Conservation (phyloP, 164 flowering plant species). For the Piper betle region DNA sequence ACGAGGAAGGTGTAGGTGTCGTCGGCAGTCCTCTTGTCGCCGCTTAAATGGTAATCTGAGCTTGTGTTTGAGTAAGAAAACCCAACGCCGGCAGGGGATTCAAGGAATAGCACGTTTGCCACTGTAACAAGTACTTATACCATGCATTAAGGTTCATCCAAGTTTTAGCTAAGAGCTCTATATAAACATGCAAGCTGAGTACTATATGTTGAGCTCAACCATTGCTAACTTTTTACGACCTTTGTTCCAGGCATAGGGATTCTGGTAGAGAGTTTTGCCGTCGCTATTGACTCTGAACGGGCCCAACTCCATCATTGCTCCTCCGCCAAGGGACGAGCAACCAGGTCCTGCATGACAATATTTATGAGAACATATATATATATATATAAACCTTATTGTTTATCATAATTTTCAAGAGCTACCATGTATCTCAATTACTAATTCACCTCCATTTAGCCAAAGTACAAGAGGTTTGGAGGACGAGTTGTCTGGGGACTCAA, state of each 20-base stretch:
- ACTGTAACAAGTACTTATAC: background rate
- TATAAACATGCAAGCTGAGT: background rate
- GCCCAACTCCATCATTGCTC: constrained; percentile 3
- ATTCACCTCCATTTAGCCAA: constrained; percentile 11
- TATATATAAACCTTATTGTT: too few relatives aligned
- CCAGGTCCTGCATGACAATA: background rate
- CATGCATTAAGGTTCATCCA: background rate
- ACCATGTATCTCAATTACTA: background rate
- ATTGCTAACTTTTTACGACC: background rate
- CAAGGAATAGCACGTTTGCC: constrained; percentile 4
- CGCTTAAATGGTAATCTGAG: background rate
- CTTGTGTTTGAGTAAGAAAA: constrained; percentile 6
- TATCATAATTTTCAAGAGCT: background rate
- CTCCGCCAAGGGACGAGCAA: constrained; percentile 5
- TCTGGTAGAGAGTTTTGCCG: constrained; percentile 2
- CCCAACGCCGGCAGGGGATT: constrained; percentile 7
- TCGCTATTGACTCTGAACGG: constrained; percentile 5
- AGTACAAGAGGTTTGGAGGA: constrained; percentile 21
- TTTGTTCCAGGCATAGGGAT: constrained; percentile 4
- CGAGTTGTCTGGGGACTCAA: constrained; percentile 15
- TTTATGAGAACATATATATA: background rate
- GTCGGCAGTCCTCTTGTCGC: constrained; percentile 3
- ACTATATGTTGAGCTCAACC: background rate
- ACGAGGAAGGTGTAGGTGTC: constrained; percentile 3
- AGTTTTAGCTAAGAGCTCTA: background rate